phyloP scores from a whole-genome alignment of 2,329 filamentous ascomycete species.

The Botrytis aclada region DNA sequence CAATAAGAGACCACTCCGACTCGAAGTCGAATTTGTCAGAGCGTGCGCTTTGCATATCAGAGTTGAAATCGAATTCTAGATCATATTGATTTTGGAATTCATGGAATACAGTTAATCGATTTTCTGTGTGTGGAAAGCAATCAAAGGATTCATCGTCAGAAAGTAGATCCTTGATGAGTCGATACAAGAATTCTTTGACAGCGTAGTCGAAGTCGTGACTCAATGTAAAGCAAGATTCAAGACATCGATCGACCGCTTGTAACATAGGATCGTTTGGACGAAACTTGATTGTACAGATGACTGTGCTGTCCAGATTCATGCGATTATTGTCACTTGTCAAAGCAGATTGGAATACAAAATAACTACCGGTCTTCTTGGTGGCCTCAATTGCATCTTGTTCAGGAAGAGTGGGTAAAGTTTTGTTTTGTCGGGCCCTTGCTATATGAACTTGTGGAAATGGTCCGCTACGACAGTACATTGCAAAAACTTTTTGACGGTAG shows the following conservation, averaged over 20 bases:
- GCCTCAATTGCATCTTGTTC: slow-evolving; percentile 19
- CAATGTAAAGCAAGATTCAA: slow-evolving; percentile 27
- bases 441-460: slow-evolving; percentile 27
- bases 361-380: slow-evolving; percentile 28
- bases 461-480: slow-evolving; percentile 29
- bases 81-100: slow-evolving; percentile 31
- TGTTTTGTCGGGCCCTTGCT: slow-evolving; percentile 25
- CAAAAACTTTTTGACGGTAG: slow-evolving; percentile 32
- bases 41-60: slow-evolving; percentile 2
- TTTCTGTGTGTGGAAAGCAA: slow-evolving; percentile 19
- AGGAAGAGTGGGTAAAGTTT: not conserved
- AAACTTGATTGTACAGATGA: slow-evolving; percentile 30
- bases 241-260: slow-evolving; percentile 24
- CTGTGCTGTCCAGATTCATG: slow-evolving; percentile 24
- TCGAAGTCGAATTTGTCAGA: slow-evolving; percentile 8
- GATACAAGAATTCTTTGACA: slow-evolving; percentile 28
- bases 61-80: slow-evolving; percentile 28
- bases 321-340: slow-evolving; percentile 13
- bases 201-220: not conserved
- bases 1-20: slow-evolving; percentile 11
- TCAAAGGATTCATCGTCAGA: slow-evolving; percentile 22
- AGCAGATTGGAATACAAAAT: slow-evolving; percentile 32
- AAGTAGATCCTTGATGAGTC: slow-evolving; percentile 29
- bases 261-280: slow-evolving; percentile 20
- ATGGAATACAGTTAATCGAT: slow-evolving; percentile 18